Evolutionary conservation across 768 basidiomycete species (phyloP), one percentile per base, ranked within the genome.

Genomic region (Auricularia sp.): DNA sequence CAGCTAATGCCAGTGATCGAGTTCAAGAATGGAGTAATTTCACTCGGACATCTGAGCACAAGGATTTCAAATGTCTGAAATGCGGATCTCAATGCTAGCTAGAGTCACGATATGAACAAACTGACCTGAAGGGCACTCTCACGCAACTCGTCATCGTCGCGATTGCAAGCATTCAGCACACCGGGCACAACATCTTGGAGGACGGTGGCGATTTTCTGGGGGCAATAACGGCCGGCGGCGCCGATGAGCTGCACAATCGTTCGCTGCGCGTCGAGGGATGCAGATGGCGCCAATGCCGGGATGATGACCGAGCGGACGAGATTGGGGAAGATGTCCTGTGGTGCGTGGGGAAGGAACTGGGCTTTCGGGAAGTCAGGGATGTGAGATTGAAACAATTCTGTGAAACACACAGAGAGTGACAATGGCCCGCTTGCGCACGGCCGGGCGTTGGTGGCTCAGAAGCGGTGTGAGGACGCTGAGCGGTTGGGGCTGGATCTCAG

Each of bases 351-450:
- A 45, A 94, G 81, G 72, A 94, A 90, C 68, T 93, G 90, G 0
- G 92, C 89, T 61, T 73, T 33, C 42, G 21, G 5, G 11, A 54
- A 65, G 36, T 35, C 21, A 39, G 42, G 5, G 7, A 34, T 10
- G n/a, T 54, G 56, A 5, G 18, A 13, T 11, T n/a, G 54, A n/a
- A 24, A 34, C 35, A 37, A 4, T 7, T 1, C 2, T 42, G 39
- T 42, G 39, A 14, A 11, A 47, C 67, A 24, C 18, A 72, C 72
- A 70, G 51, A 94, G 74, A 0, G 94, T 92, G 44, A 86, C 79
- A 65, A 98, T 94, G 2, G 93, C 90, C 62, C 94, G 89, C 78
- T 98, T 98, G 62, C 95, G 86, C 63, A 98, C 91, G 0, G 93
- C 92, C 10, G 90, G 84, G 3, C 94, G 87, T 7, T 81, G 71